A percentile compares a stretch with the other conserved stretches of the same genome.
These are phyloP conservation scores for Tuber brumale DNA, from an alignment of 495 filamentous ascomycete species.

Conservation along the genomic window DNA sequence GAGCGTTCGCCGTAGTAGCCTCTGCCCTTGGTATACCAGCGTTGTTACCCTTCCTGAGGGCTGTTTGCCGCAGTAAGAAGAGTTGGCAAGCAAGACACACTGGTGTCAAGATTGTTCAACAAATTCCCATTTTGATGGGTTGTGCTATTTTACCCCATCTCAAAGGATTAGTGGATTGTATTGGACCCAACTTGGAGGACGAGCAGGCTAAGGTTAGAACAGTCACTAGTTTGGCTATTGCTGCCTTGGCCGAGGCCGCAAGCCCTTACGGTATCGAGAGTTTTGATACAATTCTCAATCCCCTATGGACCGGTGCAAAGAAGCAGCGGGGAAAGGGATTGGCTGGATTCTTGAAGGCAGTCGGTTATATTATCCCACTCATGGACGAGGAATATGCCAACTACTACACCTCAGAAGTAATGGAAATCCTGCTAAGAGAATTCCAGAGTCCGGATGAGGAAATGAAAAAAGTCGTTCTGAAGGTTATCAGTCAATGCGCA, in stretches of 20 bases:
- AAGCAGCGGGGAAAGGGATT: constrained; percentile 96
- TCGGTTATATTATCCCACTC: constrained; percentile 95
- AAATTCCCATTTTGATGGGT: constrained; percentile 99
- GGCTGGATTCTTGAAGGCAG: constrained; percentile 92
- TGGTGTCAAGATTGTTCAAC: constrained; percentile 98
- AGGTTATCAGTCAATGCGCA: constrained; percentile 95
- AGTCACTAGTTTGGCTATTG: constrained; percentile 90
- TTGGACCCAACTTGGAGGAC: constrained; percentile 89
- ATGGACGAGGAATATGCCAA: constrained; percentile 99
- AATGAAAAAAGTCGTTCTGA: constrained; percentile 99
- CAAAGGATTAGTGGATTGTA: constrained; percentile 93
- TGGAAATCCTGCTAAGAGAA: constrained; percentile 95
- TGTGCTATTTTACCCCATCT: constrained; percentile 94
- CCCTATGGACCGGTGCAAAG: constrained; percentile 89
- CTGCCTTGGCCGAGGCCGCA: constrained; percentile 90
- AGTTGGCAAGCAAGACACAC: constrained; percentile 98
- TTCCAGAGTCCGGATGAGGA: constrained; percentile 96
- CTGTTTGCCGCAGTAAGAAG: constrained; percentile 94
- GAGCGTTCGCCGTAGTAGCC: constrained; percentile 95
- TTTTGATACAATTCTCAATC: constrained; percentile 95
- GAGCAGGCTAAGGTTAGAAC: constrained; percentile 97
- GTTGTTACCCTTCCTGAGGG: constrained; percentile 86
- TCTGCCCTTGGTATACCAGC: constrained; percentile 94
- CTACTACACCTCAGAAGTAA: constrained; percentile 97
- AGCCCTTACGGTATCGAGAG: constrained; percentile 99